A percentile compares a stretch with the other conserved stretches of the same genome.
Conservation (phyloP, 2,329 filamentous ascomycete species). For the Aspergillus brasiliensis region DNA sequence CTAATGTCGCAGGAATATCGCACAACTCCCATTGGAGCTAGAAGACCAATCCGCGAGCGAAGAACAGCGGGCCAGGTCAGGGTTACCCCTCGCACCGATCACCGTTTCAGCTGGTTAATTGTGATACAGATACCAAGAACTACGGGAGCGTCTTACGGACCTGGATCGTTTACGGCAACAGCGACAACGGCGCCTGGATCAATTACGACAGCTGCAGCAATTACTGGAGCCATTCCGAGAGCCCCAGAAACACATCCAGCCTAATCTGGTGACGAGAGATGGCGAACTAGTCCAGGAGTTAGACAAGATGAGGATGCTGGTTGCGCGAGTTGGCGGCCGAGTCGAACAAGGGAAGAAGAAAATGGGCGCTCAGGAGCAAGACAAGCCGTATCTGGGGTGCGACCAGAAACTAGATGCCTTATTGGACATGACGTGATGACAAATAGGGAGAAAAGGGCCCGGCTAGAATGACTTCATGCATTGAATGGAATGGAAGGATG, state of each 20-base stretch:
- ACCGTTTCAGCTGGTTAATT: constrained; percentile 27
- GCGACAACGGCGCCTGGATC: constrained; percentile 49
- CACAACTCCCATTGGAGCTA: constrained; percentile 41
- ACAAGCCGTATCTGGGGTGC: constrained; percentile 28
- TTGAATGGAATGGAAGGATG: neutral
- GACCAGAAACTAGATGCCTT: constrained; percentile 40
- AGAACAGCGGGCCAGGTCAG: constrained; percentile 38
- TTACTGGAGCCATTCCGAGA: constrained; percentile 54
- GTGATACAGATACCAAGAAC: constrained; percentile 42
- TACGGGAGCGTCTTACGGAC: constrained; percentile 47
- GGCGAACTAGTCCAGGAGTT: constrained; percentile 54
- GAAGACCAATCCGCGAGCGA: constrained; percentile 33
- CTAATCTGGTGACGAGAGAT: constrained; percentile 56
- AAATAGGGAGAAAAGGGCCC: neutral
- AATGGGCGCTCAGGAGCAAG: constrained; percentile 16
- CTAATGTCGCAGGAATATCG: constrained; percentile 37
- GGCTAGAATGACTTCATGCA: neutral
- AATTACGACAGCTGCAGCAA: constrained; percentile 48
- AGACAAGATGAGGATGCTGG: constrained; percentile 51
- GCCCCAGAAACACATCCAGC: constrained; percentile 55
- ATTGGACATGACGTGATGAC: constrained; percentile 35
- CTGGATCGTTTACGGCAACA: constrained; percentile 50
- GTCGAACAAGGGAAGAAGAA: constrained; percentile 34
- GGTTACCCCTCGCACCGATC: constrained; percentile 15
- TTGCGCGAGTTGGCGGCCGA: constrained; percentile 46